phyloP scores from a whole-genome alignment of 73 alveolate genomes.

The Symbiodinium pilosum region DNA sequence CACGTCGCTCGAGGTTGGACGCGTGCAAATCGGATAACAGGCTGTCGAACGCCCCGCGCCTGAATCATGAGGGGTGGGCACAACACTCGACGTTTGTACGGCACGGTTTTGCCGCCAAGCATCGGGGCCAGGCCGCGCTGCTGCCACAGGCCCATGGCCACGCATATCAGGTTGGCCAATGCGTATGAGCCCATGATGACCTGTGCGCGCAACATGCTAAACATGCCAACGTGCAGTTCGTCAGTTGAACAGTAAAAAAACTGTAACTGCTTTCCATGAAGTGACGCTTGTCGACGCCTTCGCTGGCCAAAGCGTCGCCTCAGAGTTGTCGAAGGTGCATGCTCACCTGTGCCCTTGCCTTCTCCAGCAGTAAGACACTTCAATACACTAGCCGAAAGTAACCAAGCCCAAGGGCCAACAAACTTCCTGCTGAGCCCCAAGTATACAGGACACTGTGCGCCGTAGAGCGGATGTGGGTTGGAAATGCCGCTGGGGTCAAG shows the following conservation, averaged over 20 bases:
- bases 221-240: not conserved
- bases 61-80: not conserved
- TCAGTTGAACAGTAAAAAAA: not conserved
- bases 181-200: slow-evolving; percentile 71
- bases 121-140: not conserved
- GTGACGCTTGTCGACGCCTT: not conserved
- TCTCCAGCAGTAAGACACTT: too few species aligned
- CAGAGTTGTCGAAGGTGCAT: too few species aligned
- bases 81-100: not conserved
- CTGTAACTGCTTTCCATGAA: too few species aligned
- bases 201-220: not conserved
- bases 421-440: slow-evolving; percentile 11
- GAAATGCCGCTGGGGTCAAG: slow-evolving; percentile 80
- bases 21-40: slow-evolving; percentile 77
- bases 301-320: slow-evolving; percentile 58
- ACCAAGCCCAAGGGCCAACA: not conserved
- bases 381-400: too few species aligned
- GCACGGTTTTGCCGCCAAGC: not conserved
- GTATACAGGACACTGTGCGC: slow-evolving; percentile 60
- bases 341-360: too few species aligned
- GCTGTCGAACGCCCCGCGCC: slow-evolving; percentile 89
- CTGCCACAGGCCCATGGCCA: not conserved
- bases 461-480: slow-evolving; percentile 74
- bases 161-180: slow-evolving; percentile 29
- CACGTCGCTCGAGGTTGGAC: slow-evolving; percentile 72